Evolutionary conservation across 129 eudicot species (phyloP).

Genomic region (Chrysanthemum lavandulifolium): DNA sequence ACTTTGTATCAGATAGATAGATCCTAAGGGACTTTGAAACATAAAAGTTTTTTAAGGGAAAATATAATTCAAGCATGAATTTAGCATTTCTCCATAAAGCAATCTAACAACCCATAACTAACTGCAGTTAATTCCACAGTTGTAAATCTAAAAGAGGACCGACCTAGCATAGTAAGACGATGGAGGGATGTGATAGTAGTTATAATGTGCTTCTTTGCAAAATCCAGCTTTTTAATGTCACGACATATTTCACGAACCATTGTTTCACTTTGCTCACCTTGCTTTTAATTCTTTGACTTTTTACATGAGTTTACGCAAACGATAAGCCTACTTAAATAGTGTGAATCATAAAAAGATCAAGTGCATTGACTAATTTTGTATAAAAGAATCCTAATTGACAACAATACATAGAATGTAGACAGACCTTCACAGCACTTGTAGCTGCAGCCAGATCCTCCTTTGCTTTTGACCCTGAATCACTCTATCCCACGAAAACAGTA

Average conservation of each 20-base stretch:
- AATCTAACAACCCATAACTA: not conserved
- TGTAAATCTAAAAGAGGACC: constrained; percentile 11
- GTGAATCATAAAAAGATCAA: constrained; percentile 9
- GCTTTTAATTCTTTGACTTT: constrained; percentile 92
- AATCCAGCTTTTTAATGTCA: constrained; percentile 97
- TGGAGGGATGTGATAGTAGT: constrained; percentile 87
- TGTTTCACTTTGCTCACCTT: constrained; percentile 98
- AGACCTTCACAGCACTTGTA: constrained; percentile 98
- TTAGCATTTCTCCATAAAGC: not conserved
- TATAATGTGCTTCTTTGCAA: constrained; percentile 92
- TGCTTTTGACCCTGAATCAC: constrained; percentile 97
- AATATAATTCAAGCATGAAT: constrained; percentile 5
- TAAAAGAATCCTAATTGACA: constrained; percentile 20
- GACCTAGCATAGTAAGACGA: constrained; percentile 98
- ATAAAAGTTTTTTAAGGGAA: not conserved
- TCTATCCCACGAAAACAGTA: constrained; percentile 64
- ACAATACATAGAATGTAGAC: constrained; percentile 22
- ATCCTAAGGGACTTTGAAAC: not conserved
- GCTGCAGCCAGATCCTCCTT: too few relatives aligned
- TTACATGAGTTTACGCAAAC: constrained; percentile 81
- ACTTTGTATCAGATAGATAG: constrained; percentile 7
- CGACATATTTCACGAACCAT: constrained; percentile 99
- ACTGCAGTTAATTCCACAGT: constrained; percentile 9
- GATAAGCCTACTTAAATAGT: constrained; percentile 7
- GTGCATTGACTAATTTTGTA: constrained; percentile 7